phyloP scores from a whole-genome alignment of 768 basidiomycete species.

The Suillus subaureus region DNA sequence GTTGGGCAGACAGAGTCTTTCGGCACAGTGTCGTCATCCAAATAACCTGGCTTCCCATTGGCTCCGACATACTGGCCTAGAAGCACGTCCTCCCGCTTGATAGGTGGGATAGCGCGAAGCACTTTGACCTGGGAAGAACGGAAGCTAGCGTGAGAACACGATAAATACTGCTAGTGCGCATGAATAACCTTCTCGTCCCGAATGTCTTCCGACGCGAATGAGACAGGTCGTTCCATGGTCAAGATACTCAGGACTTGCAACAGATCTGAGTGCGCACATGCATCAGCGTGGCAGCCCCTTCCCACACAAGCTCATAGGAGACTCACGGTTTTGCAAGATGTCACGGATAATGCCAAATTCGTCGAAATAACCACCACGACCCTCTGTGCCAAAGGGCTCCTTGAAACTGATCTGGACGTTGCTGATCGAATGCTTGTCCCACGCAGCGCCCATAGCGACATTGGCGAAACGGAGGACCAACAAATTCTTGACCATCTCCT shows the following conservation, averaged over 20 bases:
- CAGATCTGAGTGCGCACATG: constrained; percentile 60
- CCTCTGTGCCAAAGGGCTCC: constrained; percentile 98
- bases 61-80: constrained; percentile 92
- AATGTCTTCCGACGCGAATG: constrained; percentile 95
- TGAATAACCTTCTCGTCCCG: constrained; percentile 91
- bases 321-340: constrained; percentile 95
- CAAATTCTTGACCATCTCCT: constrained; percentile 99
- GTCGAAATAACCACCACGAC: constrained; percentile 99
- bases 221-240: constrained; percentile 98
- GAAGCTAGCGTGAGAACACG: constrained; percentile 20
- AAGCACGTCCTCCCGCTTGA: constrained; percentile 75
- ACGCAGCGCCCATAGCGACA: constrained; percentile 80
- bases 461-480: constrained; percentile 97
- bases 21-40: constrained; percentile 95
- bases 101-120: constrained; percentile 85
- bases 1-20: constrained; percentile 92
- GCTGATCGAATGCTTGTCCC: constrained; percentile 95
- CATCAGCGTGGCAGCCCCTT: constrained; percentile 18
- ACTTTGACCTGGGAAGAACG: constrained; percentile 82
- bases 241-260: constrained; percentile 93
- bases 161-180: constrained; percentile 11
- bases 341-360: constrained; percentile 99
- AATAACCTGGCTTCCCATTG: constrained; percentile 97
- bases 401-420: constrained; percentile 99
- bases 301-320: constrained; percentile 13